These are phyloP conservation scores for Terfezia boudieri DNA, from an alignment of 495 filamentous ascomycete species.

Conservation along the genomic window DNA sequence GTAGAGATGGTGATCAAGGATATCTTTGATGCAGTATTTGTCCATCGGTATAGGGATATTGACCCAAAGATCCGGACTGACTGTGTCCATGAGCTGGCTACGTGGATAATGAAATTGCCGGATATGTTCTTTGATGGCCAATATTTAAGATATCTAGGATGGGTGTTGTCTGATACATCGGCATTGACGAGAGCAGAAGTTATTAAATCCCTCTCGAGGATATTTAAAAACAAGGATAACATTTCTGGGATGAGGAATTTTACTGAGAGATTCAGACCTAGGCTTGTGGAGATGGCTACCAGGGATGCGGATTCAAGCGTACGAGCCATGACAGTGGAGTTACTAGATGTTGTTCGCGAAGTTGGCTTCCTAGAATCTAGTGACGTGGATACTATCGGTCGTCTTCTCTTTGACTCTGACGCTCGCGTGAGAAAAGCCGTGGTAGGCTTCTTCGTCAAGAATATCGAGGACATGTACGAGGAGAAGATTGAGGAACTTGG, in stretches of 20 bases:
- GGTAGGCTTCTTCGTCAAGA: conserved; percentile 69
- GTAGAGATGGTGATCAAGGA: conserved; percentile 50
- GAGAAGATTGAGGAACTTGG: conserved; percentile 62
- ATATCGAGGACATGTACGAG: conserved; percentile 61
- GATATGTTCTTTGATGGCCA: conserved; percentile 68
- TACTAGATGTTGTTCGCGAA: conserved; percentile 61
- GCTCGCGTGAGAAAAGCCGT: conserved; percentile 64
- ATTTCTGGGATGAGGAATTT: conserved; percentile 60
- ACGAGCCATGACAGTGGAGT: conserved; percentile 50
- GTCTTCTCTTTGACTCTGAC: conserved; percentile 71
- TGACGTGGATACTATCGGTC: conserved; percentile 69
- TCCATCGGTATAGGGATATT: conserved; percentile 86
- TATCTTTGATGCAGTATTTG: conserved; percentile 71
- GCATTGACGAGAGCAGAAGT: conserved; percentile 49
- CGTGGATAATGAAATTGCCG: conserved; percentile 65
- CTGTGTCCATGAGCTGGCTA: conserved; percentile 59
- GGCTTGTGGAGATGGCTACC: conserved; percentile 84
- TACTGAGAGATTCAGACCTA: conserved; percentile 64
- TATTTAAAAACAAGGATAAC: conserved; percentile 56
- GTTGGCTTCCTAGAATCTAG: conserved; percentile 70
- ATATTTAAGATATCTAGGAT: conserved; percentile 82
- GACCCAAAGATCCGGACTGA: conserved; percentile 70
- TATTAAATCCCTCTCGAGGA: conserved; percentile 51
- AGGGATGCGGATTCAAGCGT: conserved; percentile 57
- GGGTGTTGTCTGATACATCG: conserved; percentile 66